Evolutionary conservation across 1,139 yeast species (phyloP).

Genomic region (Pichiaceae sp.): DNA sequence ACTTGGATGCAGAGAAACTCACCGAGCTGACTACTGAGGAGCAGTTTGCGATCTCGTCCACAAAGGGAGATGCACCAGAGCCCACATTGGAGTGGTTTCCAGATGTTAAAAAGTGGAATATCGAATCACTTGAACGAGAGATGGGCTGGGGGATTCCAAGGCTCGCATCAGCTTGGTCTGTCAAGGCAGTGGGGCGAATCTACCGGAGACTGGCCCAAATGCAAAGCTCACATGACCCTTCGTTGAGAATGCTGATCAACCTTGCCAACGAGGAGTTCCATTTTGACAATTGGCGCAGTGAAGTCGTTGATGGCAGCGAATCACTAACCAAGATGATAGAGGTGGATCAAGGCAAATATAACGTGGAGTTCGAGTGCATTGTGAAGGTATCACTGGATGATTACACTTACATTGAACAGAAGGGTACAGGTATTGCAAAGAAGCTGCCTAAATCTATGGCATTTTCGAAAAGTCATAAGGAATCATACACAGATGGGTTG

Average conservation of each 20-base stretch:
- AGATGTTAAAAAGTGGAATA: slow-evolving; percentile 10
- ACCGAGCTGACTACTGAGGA: neutral
- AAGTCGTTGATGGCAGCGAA: slow-evolving; percentile 28
- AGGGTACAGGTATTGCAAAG: slow-evolving; percentile 35
- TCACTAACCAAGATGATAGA: slow-evolving; percentile 12
- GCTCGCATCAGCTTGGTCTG: slow-evolving; percentile 22
- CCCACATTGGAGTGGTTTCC: slow-evolving; percentile 14
- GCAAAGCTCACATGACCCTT: slow-evolving; percentile 11
- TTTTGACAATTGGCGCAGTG: slow-evolving; percentile 55
- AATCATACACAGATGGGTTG: slow-evolving; percentile 43
- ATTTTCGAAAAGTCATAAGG: slow-evolving; percentile 40
- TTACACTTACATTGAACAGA: slow-evolving; percentile 34
- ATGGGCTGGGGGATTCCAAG: slow-evolving; percentile 9
- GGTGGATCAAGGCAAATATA: slow-evolving; percentile 9
- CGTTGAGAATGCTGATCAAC: slow-evolving; percentile 28
- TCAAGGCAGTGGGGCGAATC: slow-evolving; percentile 12
- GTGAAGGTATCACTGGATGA: slow-evolving; percentile 39
- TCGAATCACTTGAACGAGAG: slow-evolving; percentile 15
- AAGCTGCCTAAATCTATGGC: slow-evolving; percentile 29
- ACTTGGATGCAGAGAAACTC: no score
- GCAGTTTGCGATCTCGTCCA: no score
- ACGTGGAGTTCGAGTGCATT: slow-evolving; percentile 15
- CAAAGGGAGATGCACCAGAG: no score
- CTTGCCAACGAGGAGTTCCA: slow-evolving; percentile 64
- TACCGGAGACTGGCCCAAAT: slow-evolving; percentile 8